Conservation (phyloP, 805 yeast species). For the Candida peoriensis region DNA sequence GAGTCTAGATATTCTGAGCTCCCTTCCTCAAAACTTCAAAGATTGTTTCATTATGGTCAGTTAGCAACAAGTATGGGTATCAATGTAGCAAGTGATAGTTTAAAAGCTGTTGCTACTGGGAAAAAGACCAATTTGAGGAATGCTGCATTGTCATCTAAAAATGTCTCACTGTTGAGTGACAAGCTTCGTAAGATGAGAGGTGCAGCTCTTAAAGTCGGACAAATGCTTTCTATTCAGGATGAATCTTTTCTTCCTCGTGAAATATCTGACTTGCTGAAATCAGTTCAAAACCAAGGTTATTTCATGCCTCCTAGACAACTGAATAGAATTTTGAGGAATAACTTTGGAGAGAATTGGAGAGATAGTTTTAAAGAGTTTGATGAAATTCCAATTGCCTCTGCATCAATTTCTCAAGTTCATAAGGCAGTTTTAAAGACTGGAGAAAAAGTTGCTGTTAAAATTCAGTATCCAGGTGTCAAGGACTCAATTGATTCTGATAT, state of each 20-base stretch:
- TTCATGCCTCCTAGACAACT: slow-evolving; percentile 94
- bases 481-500: slow-evolving; percentile 91
- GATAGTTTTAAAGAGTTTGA: slow-evolving; percentile 67
- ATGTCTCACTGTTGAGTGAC: slow-evolving; percentile 82
- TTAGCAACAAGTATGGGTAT: slow-evolving; percentile 89
- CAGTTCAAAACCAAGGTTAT: slow-evolving; percentile 92
- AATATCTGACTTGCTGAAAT: slow-evolving; percentile 69
- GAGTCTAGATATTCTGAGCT: slow-evolving; percentile 64
- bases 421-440: slow-evolving; percentile 64
- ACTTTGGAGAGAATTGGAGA: slow-evolving; percentile 81
- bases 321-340: slow-evolving; percentile 63
- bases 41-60: slow-evolving; percentile 89
- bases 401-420: slow-evolving; percentile 97
- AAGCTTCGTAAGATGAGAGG: slow-evolving; percentile 95
- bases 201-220: slow-evolving; percentile 98
- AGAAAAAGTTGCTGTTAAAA: slow-evolving; percentile 84
- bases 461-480: slow-evolving; percentile 96
- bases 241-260: slow-evolving; percentile 78
- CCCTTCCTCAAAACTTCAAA: slow-evolving; percentile 80
- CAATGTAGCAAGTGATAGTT: slow-evolving; percentile 74
- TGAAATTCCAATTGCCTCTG: slow-evolving; percentile 92
- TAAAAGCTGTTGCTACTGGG: slow-evolving; percentile 61
- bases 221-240: slow-evolving; percentile 93
- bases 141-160: slow-evolving; percentile 69
- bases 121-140: slow-evolving; percentile 45